Conservation (phyloP, 2,329 filamentous ascomycete species). For the Colletotrichum shisoi region DNA sequence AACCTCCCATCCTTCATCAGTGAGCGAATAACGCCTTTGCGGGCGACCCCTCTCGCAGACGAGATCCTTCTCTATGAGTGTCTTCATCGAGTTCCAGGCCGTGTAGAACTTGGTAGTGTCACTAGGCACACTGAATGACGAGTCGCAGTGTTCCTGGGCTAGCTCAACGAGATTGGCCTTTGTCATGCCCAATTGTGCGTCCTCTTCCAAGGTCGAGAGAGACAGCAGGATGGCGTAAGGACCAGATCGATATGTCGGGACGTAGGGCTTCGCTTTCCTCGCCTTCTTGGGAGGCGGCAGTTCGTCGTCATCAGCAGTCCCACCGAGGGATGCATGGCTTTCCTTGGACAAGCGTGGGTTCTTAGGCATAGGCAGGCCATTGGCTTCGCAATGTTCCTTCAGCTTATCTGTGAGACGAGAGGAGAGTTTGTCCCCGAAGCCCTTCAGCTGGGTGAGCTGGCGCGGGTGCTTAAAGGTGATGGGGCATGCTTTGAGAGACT, state of each 20-base stretch:
- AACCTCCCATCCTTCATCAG: slow-evolving; percentile 80
- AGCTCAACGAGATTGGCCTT: slow-evolving; percentile 73
- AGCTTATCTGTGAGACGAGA: slow-evolving; percentile 70
- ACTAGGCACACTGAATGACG: slow-evolving; percentile 73
- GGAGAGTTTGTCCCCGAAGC: slow-evolving; percentile 76
- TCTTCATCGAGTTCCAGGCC: slow-evolving; percentile 85
- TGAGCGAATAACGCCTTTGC: slow-evolving; percentile 71
- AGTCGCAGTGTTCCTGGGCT: slow-evolving; percentile 75
- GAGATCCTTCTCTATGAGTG: slow-evolving; percentile 74
- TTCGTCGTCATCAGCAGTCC: slow-evolving; percentile 49
- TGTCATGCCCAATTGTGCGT: slow-evolving; percentile 65
- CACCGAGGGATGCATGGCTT: slow-evolving; percentile 45
- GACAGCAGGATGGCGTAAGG: slow-evolving; percentile 76
- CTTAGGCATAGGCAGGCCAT: slow-evolving; percentile 73
- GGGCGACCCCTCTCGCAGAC: slow-evolving; percentile 76
- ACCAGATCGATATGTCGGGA: slow-evolving; percentile 76
- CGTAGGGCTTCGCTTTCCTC: slow-evolving; percentile 70
- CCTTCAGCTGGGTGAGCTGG: slow-evolving; percentile 75
- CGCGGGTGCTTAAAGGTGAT: slow-evolving; percentile 75
- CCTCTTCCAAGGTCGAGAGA: slow-evolving; percentile 66
- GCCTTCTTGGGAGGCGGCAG: slow-evolving; percentile 64
- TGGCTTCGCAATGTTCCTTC: slow-evolving; percentile 68
- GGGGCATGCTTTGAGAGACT: slow-evolving; percentile 78
- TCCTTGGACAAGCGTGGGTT: slow-evolving; percentile 55
- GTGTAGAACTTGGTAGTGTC: slow-evolving; percentile 77